These are phyloP conservation scores for Jacaranda copaia DNA, from an alignment of 257 asterid species.

Conservation along the genomic window DNA sequence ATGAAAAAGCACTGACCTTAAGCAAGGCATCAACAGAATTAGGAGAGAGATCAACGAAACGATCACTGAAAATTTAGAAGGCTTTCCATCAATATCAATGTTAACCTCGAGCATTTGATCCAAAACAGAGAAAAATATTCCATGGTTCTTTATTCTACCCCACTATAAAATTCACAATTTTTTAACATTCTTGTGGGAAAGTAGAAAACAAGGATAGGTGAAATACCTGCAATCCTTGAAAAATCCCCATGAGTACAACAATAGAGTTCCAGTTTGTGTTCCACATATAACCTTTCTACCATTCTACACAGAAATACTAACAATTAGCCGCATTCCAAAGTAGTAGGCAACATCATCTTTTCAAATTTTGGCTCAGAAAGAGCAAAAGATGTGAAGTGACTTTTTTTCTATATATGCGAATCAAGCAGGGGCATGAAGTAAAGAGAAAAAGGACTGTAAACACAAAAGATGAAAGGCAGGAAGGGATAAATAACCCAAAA, in stretches of 20 bases:
- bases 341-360: not conserved
- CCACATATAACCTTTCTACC: slow-evolving; percentile 91
- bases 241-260: slow-evolving; percentile 97
- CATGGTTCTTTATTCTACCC: slow-evolving; percentile 19
- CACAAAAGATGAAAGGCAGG: not conserved
- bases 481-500: not conserved
- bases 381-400: not conserved
- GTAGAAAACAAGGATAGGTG: slow-evolving; percentile 12
- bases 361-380: not conserved
- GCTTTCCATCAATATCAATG: slow-evolving; percentile 28
- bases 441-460: not conserved
- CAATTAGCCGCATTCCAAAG: slow-evolving; percentile 22
- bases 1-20: slow-evolving; percentile 61
- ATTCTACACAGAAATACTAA: slow-evolving; percentile 55
- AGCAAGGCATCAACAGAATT: slow-evolving; percentile 83
- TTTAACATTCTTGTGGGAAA: not conserved
- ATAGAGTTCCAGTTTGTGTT: slow-evolving; percentile 73
- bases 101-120: slow-evolving; percentile 30
- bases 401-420: not conserved
- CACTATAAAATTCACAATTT: slow-evolving; percentile 9
- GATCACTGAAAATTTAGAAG: slow-evolving; percentile 65
- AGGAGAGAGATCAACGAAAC: slow-evolving; percentile 86
- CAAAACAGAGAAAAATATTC: slow-evolving; percentile 18
- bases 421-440: not conserved
- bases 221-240: slow-evolving; percentile 95